Evolutionary conservation across 345 rosid species (phyloP).

Genomic region (Eucalyptus lansdowneana): DNA sequence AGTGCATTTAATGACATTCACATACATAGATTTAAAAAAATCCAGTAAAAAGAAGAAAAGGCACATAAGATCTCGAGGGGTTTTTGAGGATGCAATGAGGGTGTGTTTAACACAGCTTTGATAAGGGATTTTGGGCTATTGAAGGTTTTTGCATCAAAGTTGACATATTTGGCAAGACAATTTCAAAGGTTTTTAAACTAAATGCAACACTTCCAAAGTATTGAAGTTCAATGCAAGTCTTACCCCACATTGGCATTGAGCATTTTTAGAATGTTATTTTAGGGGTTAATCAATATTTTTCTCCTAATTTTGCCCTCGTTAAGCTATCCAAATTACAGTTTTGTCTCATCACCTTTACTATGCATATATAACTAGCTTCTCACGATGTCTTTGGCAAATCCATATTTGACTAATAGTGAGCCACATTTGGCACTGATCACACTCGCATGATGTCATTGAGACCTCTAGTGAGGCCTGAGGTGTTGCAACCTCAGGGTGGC

Average conservation of each 20-base stretch:
- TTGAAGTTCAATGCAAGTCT: background rate
- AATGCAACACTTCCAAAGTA: background rate
- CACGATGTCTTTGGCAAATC: background rate
- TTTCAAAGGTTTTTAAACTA: background rate
- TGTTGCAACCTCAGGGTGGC: background rate
- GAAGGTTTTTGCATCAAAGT: background rate
- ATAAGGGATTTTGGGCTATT: background rate
- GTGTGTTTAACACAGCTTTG: background rate
- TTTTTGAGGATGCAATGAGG: background rate
- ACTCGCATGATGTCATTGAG: background rate
- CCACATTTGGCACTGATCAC: background rate
- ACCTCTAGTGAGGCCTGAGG: background rate
- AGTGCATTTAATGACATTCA: background rate
- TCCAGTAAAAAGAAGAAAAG: background rate
- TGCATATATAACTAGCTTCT: background rate
- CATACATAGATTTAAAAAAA: background rate
- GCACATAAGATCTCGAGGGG: background rate
- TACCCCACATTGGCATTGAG: background rate
- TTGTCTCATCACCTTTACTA: background rate
- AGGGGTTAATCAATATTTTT: background rate
- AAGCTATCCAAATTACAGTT: no score
- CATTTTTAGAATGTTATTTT: background rate
- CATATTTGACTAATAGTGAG: background rate
- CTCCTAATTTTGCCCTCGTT: background rate
- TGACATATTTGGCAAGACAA: background rate